Percentiles rank a stretch among this genome's conserved stretches.
phyloP scores from a whole-genome alignment of 1,139 yeast species.

The Yamadazyma pseudoaaseri region DNA sequence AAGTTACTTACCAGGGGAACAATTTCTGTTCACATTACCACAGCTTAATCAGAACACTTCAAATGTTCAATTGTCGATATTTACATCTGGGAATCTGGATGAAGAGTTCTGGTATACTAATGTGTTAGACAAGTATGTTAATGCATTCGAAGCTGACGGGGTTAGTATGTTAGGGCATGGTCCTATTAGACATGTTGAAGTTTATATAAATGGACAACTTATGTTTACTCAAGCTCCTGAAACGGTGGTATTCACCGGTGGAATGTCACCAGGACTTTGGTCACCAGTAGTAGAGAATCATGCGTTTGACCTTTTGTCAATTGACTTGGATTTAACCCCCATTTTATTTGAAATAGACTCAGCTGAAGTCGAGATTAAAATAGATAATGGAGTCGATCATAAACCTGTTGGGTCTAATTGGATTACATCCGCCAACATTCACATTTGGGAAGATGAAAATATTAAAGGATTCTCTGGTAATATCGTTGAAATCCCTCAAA shows the following conservation, averaged over 20 bases:
- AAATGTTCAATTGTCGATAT: conserved; percentile 55
- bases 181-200: conserved; percentile 55
- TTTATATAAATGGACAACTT: conserved; percentile 48
- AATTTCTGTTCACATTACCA: conserved; percentile 39
- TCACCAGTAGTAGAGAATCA: conserved; percentile 68
- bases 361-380: conserved; percentile 39
- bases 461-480: conserved; percentile 41
- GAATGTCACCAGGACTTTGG: conserved; percentile 78
- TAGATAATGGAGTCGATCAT: conserved; percentile 51
- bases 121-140: conserved; percentile 47
- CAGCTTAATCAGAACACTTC: conserved; percentile 49
- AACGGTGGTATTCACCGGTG: conserved; percentile 74
- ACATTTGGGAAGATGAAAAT: conserved; percentile 55
- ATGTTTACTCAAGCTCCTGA: conserved; percentile 54
- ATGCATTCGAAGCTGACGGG: conserved; percentile 32
- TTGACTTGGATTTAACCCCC: conserved; percentile 66
- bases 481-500: not conserved
- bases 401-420: conserved; percentile 57
- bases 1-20: conserved; percentile 40
- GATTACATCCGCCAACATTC: conserved; percentile 66
- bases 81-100: conserved; percentile 71
- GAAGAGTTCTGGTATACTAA: conserved; percentile 87
- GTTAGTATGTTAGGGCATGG: conserved; percentile 54
- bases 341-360: conserved; percentile 50
- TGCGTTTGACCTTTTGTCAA: conserved; percentile 69